Base-by-base conservation (phyloP, 768 basidiomycete genomes). In the Astraeus odoratus region DNA sequence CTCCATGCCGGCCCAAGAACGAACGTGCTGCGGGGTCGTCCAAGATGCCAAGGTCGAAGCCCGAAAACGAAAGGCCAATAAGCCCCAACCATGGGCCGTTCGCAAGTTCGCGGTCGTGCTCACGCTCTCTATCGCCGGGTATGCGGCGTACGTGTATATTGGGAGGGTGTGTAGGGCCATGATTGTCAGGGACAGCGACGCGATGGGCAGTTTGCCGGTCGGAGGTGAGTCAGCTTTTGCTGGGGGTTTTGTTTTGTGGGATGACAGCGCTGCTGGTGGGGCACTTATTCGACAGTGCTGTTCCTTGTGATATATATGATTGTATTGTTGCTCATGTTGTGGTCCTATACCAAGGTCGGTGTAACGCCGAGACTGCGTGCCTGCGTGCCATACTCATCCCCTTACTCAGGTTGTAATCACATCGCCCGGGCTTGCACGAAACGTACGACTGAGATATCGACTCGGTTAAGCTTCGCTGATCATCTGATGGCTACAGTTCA, bases 141-240 rank as follows among this genome's bases (percentile, higher is more conserved):
- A 90, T 63, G 58, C 81, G 4, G 69, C 63, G 20, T 95, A 94
- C 59, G 90, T 92, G 2, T 90, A 90, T 57, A 73, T 87, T 20
- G 86, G 73, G 0, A 65, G 81, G 43, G 71, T 92, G 6, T 85
- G 82, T 57, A 68, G 79, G 29, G 77, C 81, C 15, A 84, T 87
- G 76, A 74, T 93, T n/a, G 65, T 66, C 51, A 58, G 68, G 38
- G 63, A 66, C 43, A 49, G 51, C 2, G 56, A 58, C 10, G 75
- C 75, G 3, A 63, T 75, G 4, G 79, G 74, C 5, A 69, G 74
- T 22, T 66, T 70, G 50, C 65, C 64, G 0, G 65, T 74, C 31
- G 91, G 86, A 47, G 74, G 90, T 92, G 65, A n/a, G n/a, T n/a
- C n/a, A 71, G 90, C 83, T 37, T 25, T 41, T 26, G 24, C 39